A percentile compares a stretch with the other conserved stretches of the same genome.
Evolutionary conservation across 495 filamentous ascomycete species (phyloP).

Genomic region (Lophiotrema nucula): DNA sequence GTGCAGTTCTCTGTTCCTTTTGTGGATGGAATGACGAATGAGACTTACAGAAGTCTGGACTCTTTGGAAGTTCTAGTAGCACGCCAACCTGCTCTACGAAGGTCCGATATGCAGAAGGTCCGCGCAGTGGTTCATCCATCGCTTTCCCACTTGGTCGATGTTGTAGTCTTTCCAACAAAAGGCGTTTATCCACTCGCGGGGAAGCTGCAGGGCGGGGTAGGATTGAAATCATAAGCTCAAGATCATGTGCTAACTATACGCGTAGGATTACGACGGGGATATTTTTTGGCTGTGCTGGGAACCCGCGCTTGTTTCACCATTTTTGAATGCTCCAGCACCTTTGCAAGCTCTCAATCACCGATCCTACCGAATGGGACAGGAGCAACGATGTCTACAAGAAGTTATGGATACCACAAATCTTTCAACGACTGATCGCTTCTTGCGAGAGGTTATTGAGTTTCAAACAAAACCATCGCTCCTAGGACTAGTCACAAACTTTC

Average conservation of each 20-base stretch:
- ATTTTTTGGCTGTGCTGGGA: slow-evolving; percentile 86
- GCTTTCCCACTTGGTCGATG: slow-evolving; percentile 74
- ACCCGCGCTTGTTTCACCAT: slow-evolving; percentile 66
- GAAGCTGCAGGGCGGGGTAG: slow-evolving; percentile 83
- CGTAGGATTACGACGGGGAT: slow-evolving; percentile 97
- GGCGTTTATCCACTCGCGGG: slow-evolving; percentile 71
- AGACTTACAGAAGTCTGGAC: slow-evolving; percentile 60
- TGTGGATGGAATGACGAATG: slow-evolving; percentile 51
- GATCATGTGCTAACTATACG: too few species aligned
- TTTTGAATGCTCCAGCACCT: slow-evolving; percentile 66
- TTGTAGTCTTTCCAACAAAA: slow-evolving; percentile 77
- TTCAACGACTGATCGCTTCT: slow-evolving; percentile 42
- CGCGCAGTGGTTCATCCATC: slow-evolving; percentile 62
- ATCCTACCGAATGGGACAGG: slow-evolving; percentile 59
- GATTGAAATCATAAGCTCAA: too few species aligned
- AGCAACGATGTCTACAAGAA: slow-evolving; percentile 53
- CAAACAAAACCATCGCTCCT: slow-evolving; percentile 65
- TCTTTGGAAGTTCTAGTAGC: slow-evolving; percentile 79
- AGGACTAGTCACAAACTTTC: slow-evolving; percentile 72
- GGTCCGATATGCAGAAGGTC: slow-evolving; percentile 79
- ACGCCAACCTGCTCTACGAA: slow-evolving; percentile 75
- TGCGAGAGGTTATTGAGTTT: slow-evolving; percentile 60
- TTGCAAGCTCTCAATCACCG: slow-evolving; percentile 45
- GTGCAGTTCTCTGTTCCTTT: slow-evolving; percentile 73
- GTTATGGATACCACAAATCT: slow-evolving; percentile 36